phyloP scores from a whole-genome alignment of 352 stramenopile species.

The Poterioochromonas sp. region DNA sequence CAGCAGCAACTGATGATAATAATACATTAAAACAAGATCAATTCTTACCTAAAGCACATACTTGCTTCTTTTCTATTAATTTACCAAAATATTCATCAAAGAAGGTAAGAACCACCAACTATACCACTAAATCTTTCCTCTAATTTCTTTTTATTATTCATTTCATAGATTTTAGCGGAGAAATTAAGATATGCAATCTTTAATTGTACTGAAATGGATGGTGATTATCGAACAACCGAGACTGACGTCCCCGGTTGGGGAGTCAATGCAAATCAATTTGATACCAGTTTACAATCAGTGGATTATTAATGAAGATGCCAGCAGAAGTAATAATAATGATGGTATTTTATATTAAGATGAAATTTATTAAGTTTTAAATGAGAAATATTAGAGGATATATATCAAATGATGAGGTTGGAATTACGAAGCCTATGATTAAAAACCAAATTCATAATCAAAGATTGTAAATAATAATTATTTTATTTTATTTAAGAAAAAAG shows the following conservation, averaged over 20 bases:
- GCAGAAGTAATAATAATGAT: too few relatives aligned
- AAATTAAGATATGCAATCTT: conserved; percentile 76
- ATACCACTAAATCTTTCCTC: background rate
- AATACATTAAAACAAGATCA: conserved; percentile 52
- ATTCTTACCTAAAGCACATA: conserved; percentile 57
- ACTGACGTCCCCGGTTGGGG: conserved; percentile 44
- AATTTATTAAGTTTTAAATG: too few relatives aligned
- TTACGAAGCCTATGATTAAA: too few relatives aligned
- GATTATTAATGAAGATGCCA: too few relatives aligned
- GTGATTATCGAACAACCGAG: conserved; percentile 51
- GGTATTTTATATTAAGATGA: too few relatives aligned
- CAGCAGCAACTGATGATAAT: conserved; percentile 57
- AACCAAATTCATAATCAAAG: too few relatives aligned
- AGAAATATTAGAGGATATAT: too few relatives aligned
- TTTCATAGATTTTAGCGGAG: conserved; percentile 45
- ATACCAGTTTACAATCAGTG: too few relatives aligned
- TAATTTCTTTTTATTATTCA: conserved; percentile 15
- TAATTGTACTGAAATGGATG: conserved; percentile 84
- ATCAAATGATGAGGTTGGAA: too few relatives aligned
- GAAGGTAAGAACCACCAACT: background rate
- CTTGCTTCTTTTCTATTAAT: conserved; percentile 62
- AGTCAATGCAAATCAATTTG: too few relatives aligned
- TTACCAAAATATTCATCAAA: conserved; percentile 51
- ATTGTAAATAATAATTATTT: too few relatives aligned
- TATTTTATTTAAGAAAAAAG: too few relatives aligned